A percentile compares a stretch with the other conserved stretches of the same genome.
phyloP scores from a whole-genome alignment of 192 early-diverging fungal species.

The Rhizophlyctis rosea region DNA sequence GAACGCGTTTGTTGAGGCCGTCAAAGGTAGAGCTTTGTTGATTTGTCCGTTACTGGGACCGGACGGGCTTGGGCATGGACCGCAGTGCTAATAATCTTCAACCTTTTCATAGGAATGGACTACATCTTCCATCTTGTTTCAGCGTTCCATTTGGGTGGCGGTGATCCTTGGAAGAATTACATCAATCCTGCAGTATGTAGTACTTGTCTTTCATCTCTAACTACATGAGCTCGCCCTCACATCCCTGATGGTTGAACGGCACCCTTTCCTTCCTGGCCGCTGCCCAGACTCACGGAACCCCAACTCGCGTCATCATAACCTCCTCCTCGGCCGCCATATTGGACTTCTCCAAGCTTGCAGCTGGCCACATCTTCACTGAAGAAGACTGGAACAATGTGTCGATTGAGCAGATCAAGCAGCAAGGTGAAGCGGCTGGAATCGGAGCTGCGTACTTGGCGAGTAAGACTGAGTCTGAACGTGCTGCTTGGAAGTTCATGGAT shows the following conservation, averaged over 20 bases:
- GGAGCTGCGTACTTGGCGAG: conserved; percentile 23
- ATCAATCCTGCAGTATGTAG: conserved; percentile 49
- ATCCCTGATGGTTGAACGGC: too few relatives aligned
- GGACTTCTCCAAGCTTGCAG: neutral
- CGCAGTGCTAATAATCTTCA: too few relatives aligned
- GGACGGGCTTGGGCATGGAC: too few relatives aligned
- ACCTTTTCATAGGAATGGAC: conserved; percentile 21
- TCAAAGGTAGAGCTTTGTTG: conserved; percentile 39
- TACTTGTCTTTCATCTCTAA: too few relatives aligned
- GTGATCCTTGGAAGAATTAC: conserved; percentile 29
- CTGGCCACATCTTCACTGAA: conserved; percentile 27
- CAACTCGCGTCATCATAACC: conserved; percentile 43
- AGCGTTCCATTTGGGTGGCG: conserved; percentile 25
- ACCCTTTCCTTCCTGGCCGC: conserved; percentile 40
- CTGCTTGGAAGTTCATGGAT: conserved; percentile 35
- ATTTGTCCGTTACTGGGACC: too few relatives aligned
- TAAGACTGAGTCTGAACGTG: conserved; percentile 34
- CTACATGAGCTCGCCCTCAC: too few relatives aligned
- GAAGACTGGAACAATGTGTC: conserved; percentile 30
- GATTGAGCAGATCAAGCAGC: conserved; percentile 4
- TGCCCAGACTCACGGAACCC: conserved; percentile 12
- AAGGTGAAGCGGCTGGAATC: conserved; percentile 10
- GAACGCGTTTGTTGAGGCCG: conserved; percentile 39
- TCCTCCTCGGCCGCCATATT: conserved; percentile 37
- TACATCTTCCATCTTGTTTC: conserved; percentile 42